Evolutionary conservation across 1,284 basidiomycete species (phyloP).

Genomic region (Abortiporus biennis): DNA sequence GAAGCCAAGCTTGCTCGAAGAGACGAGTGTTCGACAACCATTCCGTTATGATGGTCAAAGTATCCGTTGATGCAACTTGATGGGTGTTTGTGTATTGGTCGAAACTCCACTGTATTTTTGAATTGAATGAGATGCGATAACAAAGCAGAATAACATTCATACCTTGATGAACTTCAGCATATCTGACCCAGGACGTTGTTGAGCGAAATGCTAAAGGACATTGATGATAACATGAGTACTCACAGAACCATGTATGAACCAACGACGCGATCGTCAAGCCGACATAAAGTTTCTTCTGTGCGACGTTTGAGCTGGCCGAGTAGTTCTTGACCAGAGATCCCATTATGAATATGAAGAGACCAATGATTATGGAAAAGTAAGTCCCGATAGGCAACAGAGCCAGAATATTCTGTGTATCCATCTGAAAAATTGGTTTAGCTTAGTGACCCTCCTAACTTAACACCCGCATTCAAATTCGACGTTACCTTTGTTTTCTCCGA

Average conservation of each 20-base stretch:
- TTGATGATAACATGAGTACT: conserved; percentile 21
- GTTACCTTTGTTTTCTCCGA: no score
- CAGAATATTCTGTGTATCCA: no score
- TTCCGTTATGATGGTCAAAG: conserved; percentile 31
- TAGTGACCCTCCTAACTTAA: no score
- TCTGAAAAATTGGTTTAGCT: no score
- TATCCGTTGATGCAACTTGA: conserved; percentile 11
- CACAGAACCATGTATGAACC: conserved; percentile 59
- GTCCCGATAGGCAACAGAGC: no score
- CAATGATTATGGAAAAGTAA: no score
- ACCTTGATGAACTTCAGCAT: conserved; percentile 50
- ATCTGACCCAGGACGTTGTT: conserved; percentile 29
- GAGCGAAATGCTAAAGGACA: not conserved
- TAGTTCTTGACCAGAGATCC: no score
- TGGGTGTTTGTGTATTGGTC: conserved; percentile 29
- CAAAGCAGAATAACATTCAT: conserved; percentile 15
- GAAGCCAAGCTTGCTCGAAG: conserved; percentile 59
- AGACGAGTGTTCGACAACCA: conserved; percentile 60
- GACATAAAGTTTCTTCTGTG: conserved; percentile 21
- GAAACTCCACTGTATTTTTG: conserved; percentile 53
- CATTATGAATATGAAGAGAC: no score
- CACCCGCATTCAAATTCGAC: no score
- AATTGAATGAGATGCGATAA: not conserved
- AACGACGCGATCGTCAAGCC: conserved; percentile 34
- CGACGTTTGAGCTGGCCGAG: no score